Conservation (phyloP, 495 filamentous ascomycete genomes). For the Trichoderma virens region DNA sequence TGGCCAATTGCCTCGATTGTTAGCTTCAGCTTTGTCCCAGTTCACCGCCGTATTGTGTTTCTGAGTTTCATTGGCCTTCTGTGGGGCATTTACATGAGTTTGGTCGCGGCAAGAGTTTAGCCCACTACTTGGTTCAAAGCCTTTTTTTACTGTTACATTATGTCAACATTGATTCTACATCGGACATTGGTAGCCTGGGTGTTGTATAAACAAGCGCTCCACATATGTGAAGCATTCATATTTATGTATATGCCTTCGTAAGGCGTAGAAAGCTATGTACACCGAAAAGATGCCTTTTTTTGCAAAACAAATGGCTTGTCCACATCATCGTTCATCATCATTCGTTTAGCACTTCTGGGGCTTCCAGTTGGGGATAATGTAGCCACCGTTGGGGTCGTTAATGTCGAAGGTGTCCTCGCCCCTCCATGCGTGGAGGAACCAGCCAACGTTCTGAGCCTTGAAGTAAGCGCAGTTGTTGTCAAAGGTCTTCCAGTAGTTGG, state of each 20-base stretch:
- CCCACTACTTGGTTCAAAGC: too few relatives aligned
- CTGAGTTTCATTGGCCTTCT: constrained; percentile 71
- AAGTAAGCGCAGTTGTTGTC: constrained; percentile 18
- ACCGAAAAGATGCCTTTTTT: background rate
- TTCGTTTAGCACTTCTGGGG: constrained; percentile 13
- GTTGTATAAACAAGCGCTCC: background rate
- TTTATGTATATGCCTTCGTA: background rate
- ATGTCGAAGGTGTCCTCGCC: constrained; percentile 23
- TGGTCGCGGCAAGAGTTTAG: constrained; percentile 41
- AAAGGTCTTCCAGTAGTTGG: constrained; percentile 20
- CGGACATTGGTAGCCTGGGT: background rate
- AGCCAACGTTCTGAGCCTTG: constrained; percentile 19
- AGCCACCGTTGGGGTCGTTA: constrained; percentile 14
- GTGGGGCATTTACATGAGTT: constrained; percentile 84
- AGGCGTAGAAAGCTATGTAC: background rate
- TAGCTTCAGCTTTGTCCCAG: constrained; percentile 75
- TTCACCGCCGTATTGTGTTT: constrained; percentile 67
- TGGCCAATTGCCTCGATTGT: constrained; percentile 74
- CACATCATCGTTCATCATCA: background rate
- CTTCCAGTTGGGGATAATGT: constrained; percentile 19
- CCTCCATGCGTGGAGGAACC: constrained; percentile 22
- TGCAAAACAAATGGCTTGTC: background rate
- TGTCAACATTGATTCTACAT: too few relatives aligned
- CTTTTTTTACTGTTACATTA: too few relatives aligned
- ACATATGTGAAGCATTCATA: background rate